Evolutionary conservation across 176 grass and related monocot species (phyloP), one percentile per base, ranked within the genome.

Genomic region (Oryza punctata): DNA sequence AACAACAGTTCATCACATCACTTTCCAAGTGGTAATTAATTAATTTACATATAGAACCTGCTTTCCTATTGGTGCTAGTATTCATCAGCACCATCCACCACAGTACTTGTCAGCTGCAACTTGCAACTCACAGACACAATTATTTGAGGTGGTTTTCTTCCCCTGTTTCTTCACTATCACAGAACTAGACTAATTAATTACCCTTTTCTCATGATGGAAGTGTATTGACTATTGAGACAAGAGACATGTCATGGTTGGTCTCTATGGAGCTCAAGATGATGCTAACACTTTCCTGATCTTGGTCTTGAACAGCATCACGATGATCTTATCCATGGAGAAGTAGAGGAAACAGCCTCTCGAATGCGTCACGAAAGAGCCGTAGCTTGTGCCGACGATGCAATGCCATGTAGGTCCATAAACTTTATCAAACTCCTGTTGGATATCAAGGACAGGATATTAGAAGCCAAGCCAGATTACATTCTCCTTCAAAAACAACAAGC

Each of bases 221-320:
- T 61, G 54, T 27, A 72, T 27, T 45, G 54, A 63, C 38, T 21
- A 72, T 27, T 45, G 54, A 63, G n/a, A 25, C 37, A 40, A 52
- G 40, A 70, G 38, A 63, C 1, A 85, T 19, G 23, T 7, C 88
- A 82, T 78, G 54, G 54, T 23, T 23, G 18, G 78, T 64, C 40
- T 16, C 57, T 86, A 52, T 28, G 45, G 46, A 33, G 29, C 25
- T 86, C 67, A 88, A 57, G 89, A 85, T 64, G 89, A 85, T 54
- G 86, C 45, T 24, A 81, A 32, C 76, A 80, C 82, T 87, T 90
- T 80, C 49, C 87, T 86, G 59, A 96, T 70, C 81, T 91, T 96
- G 76, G 93, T 96, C 81, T 96, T 89, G 54, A 92, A 95, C 63
- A 95, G 71, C 93, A 95, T 89, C 70, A 95, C 93, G 13, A 91